Evolutionary conservation across 495 filamentous ascomycete genomes (phyloP), one percentile per base, ranked within the genome.

Genomic region (Podospora appendiculata): DNA sequence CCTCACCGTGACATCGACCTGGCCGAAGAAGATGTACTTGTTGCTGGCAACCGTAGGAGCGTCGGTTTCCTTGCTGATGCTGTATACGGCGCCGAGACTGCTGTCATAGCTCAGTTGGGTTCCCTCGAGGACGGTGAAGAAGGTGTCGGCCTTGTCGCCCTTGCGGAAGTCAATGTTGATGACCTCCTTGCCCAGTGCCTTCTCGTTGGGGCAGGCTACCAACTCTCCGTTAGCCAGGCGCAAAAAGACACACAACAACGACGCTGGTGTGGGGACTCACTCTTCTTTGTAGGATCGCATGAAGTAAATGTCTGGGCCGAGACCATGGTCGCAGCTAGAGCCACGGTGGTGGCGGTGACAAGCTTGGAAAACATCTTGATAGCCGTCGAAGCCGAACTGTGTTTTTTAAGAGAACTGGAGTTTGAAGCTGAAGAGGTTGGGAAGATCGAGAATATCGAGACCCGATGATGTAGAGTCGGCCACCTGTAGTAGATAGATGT

Each of bases 11-110:
- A 85, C 74, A 50, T 87, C 82, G 46, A 90, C 75, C 58, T 83
- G 79, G 54, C 88, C 88, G 70, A 86, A 90, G 76, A 92, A 87
- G 63, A 93, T 84, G 68, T 87, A 90, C 63, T 84, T 81, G 50
- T 70, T 79, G 1, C 64, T 71, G 55, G 74, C 77, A 53, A 96
- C 77, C 48, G 88, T 83, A 6, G 91, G 92, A 7, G 88, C 82
- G 58, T 96, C 84, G 4, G 80, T 85, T 54, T 82, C 73, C 61
- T 87, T 79, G 54, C 78, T 72, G 55, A 96, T 84, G 38, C 82
- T 86, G 72, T 94, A 93, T 11, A 75, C 75, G 41, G 80, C 88
- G 32, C 91, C 90, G 57, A 83, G 78, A 32, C 78, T 75, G 52
- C 72, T 73, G 64, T 86, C 88, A 36, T 87, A 82, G 32, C 59